Percentiles rank a stretch among this genome's conserved stretches.
phyloP scores from a whole-genome alignment of 148 eudicot species.

The Salicornia ramosissima region DNA sequence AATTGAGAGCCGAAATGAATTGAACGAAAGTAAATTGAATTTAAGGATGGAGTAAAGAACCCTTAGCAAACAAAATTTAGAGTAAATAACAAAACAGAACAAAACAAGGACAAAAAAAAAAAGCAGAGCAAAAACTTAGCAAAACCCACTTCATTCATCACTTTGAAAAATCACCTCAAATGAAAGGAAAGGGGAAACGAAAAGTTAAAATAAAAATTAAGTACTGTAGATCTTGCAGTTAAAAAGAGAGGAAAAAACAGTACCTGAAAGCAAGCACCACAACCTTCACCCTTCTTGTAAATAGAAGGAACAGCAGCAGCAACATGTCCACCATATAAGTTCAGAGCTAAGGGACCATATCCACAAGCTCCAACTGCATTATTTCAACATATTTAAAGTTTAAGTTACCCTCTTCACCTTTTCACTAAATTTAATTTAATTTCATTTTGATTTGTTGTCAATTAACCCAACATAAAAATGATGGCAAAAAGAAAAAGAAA shows the following conservation, averaged over 20 bases:
- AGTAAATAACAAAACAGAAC: too few relatives aligned
- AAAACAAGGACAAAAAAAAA: too few relatives aligned
- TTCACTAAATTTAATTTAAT: not conserved
- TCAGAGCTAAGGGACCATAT: constrained; percentile 61
- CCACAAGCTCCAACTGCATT: constrained; percentile 79
- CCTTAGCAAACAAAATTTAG: too few relatives aligned
- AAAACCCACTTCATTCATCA: too few relatives aligned
- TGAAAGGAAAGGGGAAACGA: too few relatives aligned
- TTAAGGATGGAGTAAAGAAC: too few relatives aligned
- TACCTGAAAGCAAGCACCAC: constrained; percentile 93
- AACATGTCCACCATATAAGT: constrained; percentile 49
- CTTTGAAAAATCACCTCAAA: too few relatives aligned
- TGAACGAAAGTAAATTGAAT: too few relatives aligned
- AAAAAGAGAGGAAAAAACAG: not conserved
- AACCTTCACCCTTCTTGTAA: constrained; percentile 59
- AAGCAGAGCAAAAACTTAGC: too few relatives aligned
- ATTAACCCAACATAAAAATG: not conserved
- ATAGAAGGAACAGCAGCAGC: constrained; percentile 75
- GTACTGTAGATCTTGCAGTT: not conserved
- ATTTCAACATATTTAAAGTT: constrained; percentile 17
- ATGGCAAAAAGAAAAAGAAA: not conserved
- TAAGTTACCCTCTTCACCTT: constrained; percentile 19
- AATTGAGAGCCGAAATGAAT: too few relatives aligned
- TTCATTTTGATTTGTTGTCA: constrained; percentile 10
- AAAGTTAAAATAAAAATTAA: too few relatives aligned